Evolutionary conservation across 2,329 filamentous ascomycete genomes (phyloP).

Genomic region (Phaeosphaeria sp.): DNA sequence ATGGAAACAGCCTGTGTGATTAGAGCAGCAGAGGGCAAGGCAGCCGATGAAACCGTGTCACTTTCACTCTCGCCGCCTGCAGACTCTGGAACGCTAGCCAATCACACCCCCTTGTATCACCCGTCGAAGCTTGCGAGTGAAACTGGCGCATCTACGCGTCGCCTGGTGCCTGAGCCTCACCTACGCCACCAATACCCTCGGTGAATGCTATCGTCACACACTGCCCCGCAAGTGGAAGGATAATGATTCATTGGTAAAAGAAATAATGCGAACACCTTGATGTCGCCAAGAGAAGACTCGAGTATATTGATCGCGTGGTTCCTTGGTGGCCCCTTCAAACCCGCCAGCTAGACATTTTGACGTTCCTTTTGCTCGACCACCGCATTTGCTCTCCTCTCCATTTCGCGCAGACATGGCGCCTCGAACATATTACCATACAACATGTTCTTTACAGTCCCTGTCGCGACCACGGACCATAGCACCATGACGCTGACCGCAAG

Average conservation of each 20-base stretch:
- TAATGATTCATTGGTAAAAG: too few species aligned
- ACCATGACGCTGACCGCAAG: constrained; percentile 25
- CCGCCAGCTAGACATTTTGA: not conserved
- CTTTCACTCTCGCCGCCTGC: constrained; percentile 10
- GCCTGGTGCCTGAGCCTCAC: constrained; percentile 28
- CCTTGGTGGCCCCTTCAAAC: not conserved
- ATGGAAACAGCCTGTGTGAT: too few species aligned
- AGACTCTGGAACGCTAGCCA: constrained; percentile 5
- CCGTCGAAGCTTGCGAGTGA: constrained; percentile 11
- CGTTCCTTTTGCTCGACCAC: constrained; percentile 8
- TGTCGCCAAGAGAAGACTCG: not conserved
- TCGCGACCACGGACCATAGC: constrained; percentile 57
- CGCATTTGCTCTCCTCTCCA: constrained; percentile 25
- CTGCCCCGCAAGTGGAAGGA: too few species aligned
- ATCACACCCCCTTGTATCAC: constrained; percentile 17
- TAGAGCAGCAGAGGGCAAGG: too few species aligned
- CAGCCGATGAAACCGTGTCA: constrained; percentile 27
- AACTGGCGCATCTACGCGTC: too few species aligned
- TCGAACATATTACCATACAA: constrained; percentile 59
- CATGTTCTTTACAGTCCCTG: constrained; percentile 56
- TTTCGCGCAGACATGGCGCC: constrained; percentile 58
- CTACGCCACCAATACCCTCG: constrained; percentile 22
- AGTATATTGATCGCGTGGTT: too few species aligned
- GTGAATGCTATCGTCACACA: too few species aligned
- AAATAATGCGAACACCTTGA: too few species aligned